phyloP scores from a whole-genome alignment of 2,329 filamentous ascomycete genomes.

The Macrophomina tecta region DNA sequence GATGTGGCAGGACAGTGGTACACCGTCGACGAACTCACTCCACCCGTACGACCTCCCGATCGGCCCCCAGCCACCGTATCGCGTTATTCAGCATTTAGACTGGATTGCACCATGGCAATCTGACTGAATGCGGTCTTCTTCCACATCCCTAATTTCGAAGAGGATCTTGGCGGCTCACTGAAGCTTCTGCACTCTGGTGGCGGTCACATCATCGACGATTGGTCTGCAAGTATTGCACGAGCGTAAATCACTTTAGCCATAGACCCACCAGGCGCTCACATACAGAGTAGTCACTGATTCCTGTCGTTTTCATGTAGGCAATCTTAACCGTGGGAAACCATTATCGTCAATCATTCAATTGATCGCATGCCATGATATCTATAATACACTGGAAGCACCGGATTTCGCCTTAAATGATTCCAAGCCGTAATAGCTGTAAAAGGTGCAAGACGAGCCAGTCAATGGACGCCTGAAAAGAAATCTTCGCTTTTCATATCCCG shows the following conservation, averaged over 20 bases:
- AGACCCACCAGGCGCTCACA: too few relatives aligned
- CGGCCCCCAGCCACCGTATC: not conserved
- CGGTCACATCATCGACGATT: not conserved
- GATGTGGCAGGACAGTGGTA: not conserved
- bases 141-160: not conserved
- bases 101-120: not conserved
- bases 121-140: not conserved
- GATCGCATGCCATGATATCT: slow-evolving; percentile 2
- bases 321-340: not conserved
- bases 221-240: not conserved
- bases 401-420: not conserved
- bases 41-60: not conserved
- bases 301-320: not conserved
- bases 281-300: not conserved
- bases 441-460: not conserved
- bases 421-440: not conserved
- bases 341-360: slow-evolving; percentile 11
- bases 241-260: not conserved
- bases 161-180: too few relatives aligned
- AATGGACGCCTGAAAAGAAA: slow-evolving; percentile 11
- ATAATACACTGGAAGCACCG: not conserved
- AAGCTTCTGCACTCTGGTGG: not conserved
- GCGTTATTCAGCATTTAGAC: not conserved
- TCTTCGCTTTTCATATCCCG: too few relatives aligned
- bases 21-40: not conserved